Evolutionary conservation across 768 basidiomycete genomes (phyloP), one percentile per base, ranked within the genome.

Genomic region (Lanmaoa pseudosensibilis): DNA sequence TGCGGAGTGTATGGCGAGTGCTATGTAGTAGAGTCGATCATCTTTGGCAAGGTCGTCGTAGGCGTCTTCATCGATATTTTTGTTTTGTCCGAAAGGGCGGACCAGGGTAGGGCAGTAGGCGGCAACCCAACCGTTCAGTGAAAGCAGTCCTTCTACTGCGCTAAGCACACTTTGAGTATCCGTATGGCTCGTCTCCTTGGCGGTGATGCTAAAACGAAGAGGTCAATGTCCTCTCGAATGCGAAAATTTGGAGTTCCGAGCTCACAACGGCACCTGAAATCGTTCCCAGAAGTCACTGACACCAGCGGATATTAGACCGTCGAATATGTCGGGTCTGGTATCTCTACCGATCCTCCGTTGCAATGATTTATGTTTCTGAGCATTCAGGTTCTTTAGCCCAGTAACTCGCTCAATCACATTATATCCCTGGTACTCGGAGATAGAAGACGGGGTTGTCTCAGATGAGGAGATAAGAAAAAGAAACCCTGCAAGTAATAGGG

Each of bases 61-160:
- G 19, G 89, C 81, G 61, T 89, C 85, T 3, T 72, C 70, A 37
- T 72, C 70, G 52, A 95, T 86, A 58, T 85, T 81, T 64, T 85
- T 88, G 74, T 94, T 92, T 68, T 95, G 89, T 6, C 92, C 92
- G 65, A 99, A 99, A 3, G 97, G 97, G n/a, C 97, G 86, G 4
- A 83, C 83, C 36, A 99, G 81, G 1, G 92, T 95, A 9, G 96
- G 93, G 70, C 96, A 99, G 30, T 92, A 84, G 4, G 93, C 93
- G 25, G 94, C 94, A 15, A 96, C 97, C 97, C 97, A 99, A 18
- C 97, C 97, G 65, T 98, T 98, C 54, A 98, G 82, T 16, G 91
- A 89, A n/a, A 98, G 80, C 0, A 99, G 80, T 61, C 92, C 92
- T 72, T 99, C 97, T 46, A 99, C 92, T 5, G 95, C 86, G 46